Base-by-base conservation (phyloP, 495 filamentous ascomycete genomes). In the Penicillium ochrochloron region DNA sequence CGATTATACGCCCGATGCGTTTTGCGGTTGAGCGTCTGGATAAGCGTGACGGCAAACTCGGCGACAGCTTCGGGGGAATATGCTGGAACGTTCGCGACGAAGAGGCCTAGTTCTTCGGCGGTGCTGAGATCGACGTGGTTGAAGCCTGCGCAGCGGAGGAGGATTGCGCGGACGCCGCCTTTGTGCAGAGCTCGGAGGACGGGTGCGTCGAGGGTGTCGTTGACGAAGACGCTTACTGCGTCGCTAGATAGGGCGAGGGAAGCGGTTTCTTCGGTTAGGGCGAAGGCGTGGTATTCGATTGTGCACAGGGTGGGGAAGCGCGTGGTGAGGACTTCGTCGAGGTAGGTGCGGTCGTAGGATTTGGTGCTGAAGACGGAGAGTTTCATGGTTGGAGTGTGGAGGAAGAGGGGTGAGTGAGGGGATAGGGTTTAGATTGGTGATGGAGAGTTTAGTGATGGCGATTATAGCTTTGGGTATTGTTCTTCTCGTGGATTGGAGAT, bases 21-120 rank as follows among this genome's bases (percentile, higher is more conserved):
- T 64, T 89, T 86, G 21, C 89, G 87, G 68, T 91, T 90, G 29
- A 91, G 78, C 0, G 88, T 90, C 74, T 88, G 87, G 42, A 89
- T 78, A 68, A 91, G 80, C 10, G 87, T 85, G 17, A 90, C 78
- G 21, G 89, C 83, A 69, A 90, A 91, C 76, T 91, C 89, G 66
- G 89, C 89, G 4, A 92, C 89, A 5, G 89, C 86, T 67, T 90
- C 88, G 61, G 89, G 89, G 5, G 85, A 87, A 73, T 92, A 91
- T 1, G 88, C 80, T 0, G 88, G 88, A 23, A 92, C 89, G 59
- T 85, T 85, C 62, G 86, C 87, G 55, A 91, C 87, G 70, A 88
- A 85, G 70, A 91, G 69, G 44, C 84, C 84, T 4, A 89, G 79
- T 25, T 68, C 65, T 63, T 85, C 78, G 63, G 89, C 89, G 0